Percentiles rank a stretch among this genome's conserved stretches.
Evolutionary conservation across 495 filamentous ascomycete genomes (phyloP).

Genomic region (Neurospora intermedia): DNA sequence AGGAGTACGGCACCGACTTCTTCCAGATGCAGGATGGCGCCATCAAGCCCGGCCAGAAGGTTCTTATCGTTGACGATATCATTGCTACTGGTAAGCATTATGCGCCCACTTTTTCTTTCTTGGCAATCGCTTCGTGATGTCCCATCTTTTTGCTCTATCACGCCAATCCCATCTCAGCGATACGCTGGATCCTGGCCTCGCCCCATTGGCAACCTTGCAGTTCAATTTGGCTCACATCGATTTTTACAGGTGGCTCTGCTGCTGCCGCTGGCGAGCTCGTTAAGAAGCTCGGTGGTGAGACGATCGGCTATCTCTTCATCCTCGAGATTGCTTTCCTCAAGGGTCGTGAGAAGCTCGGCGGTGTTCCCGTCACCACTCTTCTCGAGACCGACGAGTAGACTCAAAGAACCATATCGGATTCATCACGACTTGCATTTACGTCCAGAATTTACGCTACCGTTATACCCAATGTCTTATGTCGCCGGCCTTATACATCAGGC

Average conservation of each 20-base stretch:
- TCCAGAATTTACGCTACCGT: neutral
- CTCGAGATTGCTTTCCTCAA: constrained; percentile 94
- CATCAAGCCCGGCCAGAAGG: constrained; percentile 77
- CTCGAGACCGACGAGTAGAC: constrained; percentile 40
- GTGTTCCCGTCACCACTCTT: constrained; percentile 74
- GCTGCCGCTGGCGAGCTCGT: constrained; percentile 80
- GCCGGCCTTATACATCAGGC: neutral
- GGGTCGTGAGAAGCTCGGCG: constrained; percentile 74
- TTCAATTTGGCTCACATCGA: constrained; percentile 6
- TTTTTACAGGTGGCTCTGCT: constrained; percentile 69
- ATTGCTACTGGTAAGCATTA: constrained; percentile 81
- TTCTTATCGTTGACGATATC: constrained; percentile 92
- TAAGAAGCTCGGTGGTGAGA: constrained; percentile 67
- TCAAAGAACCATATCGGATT: neutral
- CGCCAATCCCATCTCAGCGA: neutral
- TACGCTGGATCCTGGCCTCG: neutral
- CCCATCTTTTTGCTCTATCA: neutral
- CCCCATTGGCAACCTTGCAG: neutral
- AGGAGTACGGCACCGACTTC: constrained; percentile 94
- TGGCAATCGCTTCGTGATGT: neutral
- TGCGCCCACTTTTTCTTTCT: neutral
- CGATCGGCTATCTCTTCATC: constrained; percentile 87
- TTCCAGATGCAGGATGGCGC: constrained; percentile 90
- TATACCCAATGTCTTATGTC: neutral
- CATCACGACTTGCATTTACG: neutral